These are phyloP conservation scores for Pyricularia pennisetigena DNA, from an alignment of 2,329 filamentous ascomycete species.

Conservation along the genomic window DNA sequence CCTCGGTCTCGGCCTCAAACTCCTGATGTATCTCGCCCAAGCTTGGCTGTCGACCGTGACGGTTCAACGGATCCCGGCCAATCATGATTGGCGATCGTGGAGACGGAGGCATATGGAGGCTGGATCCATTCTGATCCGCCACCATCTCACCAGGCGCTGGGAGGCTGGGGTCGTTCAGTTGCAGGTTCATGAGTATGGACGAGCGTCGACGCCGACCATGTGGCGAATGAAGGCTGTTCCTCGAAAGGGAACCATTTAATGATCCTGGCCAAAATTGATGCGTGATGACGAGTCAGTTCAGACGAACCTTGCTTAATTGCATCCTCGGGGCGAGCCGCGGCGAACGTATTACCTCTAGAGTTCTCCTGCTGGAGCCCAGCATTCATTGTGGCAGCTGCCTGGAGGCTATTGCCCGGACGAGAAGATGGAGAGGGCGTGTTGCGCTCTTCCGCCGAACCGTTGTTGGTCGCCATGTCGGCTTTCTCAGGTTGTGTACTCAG, in stretches of 20 bases:
- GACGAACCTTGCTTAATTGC: background rate
- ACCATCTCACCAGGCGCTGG: slow-evolving; percentile 62
- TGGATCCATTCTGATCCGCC: slow-evolving; percentile 29
- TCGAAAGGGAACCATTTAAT: slow-evolving; percentile 40
- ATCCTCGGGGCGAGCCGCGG: slow-evolving; percentile 13
- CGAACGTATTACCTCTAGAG: slow-evolving; percentile 40
- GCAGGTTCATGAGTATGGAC: slow-evolving; percentile 62
- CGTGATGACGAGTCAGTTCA: background rate
- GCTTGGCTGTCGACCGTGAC: slow-evolving; percentile 59
- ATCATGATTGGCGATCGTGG: slow-evolving; percentile 32
- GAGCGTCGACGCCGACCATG: slow-evolving; percentile 52
- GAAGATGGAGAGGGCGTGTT: slow-evolving; percentile 51
- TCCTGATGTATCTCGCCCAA: slow-evolving; percentile 71
- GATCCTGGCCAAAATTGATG: slow-evolving; percentile 14
- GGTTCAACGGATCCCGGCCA: slow-evolving; percentile 34
- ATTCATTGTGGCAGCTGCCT: slow-evolving; percentile 69
- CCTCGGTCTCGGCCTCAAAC: slow-evolving; percentile 70
- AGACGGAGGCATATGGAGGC: slow-evolving; percentile 26
- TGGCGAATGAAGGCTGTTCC: slow-evolving; percentile 31
- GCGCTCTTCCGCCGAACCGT: slow-evolving; percentile 13
- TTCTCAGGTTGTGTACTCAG: background rate
- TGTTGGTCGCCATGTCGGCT: background rate
- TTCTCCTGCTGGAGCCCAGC: slow-evolving; percentile 61
- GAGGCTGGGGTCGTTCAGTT: slow-evolving; percentile 59
- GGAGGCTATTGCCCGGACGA: slow-evolving; percentile 59